Evolutionary conservation across 352 stramenopile species (phyloP), one percentile per base, ranked within the genome.

Genomic region (Pythium volutum): DNA sequence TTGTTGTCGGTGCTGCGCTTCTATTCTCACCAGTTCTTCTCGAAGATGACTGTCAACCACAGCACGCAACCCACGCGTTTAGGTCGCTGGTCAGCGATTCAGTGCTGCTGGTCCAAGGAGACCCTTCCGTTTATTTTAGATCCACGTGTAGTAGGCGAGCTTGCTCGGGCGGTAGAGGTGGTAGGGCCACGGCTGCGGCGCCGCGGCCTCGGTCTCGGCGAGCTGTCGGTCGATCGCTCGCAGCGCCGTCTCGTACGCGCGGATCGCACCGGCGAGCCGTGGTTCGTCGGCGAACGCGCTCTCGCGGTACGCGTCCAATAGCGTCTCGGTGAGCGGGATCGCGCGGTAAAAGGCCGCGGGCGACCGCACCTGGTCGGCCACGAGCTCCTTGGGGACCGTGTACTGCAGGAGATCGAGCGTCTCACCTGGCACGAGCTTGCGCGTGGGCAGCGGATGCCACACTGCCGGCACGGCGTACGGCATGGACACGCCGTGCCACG

Each of bases 401-500:
- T 55, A 62, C 33, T 55, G 16, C 23, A 55, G 45, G 20, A 62
- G 45, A 18, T 62, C 45, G 8, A 49, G 55, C 1, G 10, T 54
- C 29, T 61, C 29, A 22, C 54, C 54, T 4, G 5, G 16, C 29
- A 29, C 26, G 16, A 55, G 43, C 55, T 64, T 62, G 10, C 4
- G 4, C 15, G 56, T 62, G 7, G 64, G 64, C 64, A 66, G 16
- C 9, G 27, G 18, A 9, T 74, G 73, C 57, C 64, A 66, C 23
- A 71, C 46, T 6, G 57, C 56, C 22, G 47, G 22, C 1, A 43
- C 9, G 33, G 27, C 49, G 55, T 64, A 69, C 7, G 62, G 62
- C 36, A 57, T 27, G 14, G 31, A 29, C 47, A 60, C 26, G 3
- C 23, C 64, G 62, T 82, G 66, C 76, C 76, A 86, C 8, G 70